A percentile compares a stretch with the other conserved stretches of the same genome.
Evolutionary conservation across 192 early-diverging fungal species (phyloP).

Genomic region (Linnemannia schmuckeri): DNA sequence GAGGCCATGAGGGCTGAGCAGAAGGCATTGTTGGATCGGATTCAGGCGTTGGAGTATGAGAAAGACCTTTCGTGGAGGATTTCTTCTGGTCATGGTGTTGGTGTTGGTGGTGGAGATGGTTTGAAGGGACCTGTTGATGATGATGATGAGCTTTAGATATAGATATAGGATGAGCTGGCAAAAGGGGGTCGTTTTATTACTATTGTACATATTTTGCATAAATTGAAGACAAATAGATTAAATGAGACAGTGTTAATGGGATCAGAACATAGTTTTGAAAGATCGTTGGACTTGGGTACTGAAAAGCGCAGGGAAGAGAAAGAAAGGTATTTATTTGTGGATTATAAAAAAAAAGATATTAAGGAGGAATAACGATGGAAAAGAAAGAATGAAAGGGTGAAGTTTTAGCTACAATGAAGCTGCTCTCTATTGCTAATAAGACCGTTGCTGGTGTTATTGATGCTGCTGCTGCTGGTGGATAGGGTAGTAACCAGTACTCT

Average conservation of each 20-base stretch:
- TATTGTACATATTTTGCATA: not conserved
- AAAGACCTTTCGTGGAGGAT: constrained; percentile 15
- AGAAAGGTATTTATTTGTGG: not conserved
- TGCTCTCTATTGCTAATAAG: no score
- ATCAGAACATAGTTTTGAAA: no score
- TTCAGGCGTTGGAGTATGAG: constrained; percentile 44
- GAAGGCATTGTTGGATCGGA: constrained; percentile 42
- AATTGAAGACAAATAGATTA: no score
- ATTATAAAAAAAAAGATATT: not conserved
- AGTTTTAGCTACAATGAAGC: not conserved
- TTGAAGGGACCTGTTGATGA: not conserved
- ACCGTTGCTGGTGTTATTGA: not conserved
- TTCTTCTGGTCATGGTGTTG: not conserved
- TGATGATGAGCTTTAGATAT: constrained; percentile 4
- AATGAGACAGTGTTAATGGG: no score
- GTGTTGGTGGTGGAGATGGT: not conserved
- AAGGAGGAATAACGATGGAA: not conserved
- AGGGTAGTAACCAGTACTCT: not conserved
- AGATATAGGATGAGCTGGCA: not conserved
- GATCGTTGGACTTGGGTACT: no score
- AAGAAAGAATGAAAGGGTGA: not conserved
- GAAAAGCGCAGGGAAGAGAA: no score
- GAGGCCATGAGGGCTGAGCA: constrained; percentile 46
- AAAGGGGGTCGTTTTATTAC: not conserved
- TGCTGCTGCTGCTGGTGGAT: not conserved